Evolutionary conservation across 169 alveolate species (phyloP), one percentile per base, ranked within the genome.

Genomic region (Cryptosporidium andersoni): DNA sequence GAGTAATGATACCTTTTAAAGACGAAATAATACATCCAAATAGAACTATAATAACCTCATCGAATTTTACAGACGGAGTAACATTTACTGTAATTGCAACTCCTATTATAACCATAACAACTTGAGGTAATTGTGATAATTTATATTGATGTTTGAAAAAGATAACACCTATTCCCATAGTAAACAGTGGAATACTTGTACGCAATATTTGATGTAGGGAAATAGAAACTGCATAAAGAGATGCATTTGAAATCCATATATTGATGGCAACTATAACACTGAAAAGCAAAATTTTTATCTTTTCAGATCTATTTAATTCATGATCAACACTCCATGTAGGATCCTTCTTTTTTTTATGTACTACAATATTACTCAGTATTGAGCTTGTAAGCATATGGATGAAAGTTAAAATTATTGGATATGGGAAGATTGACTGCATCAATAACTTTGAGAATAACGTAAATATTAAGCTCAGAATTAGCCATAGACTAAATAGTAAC

Each of bases 51-150:
- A 53, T 62, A 16, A 81, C 37, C 0, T 82, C 89, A 42, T 66
- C 51, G 16, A 81, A 25, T 25, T 56, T 58, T 7, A 81, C 40
- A 12, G 64, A 65, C 3, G 81, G 81, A 8, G 81, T 66, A 2
- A 66, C 82, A 36, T 65, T 51, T 49, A 81, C 81, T 3, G 89
- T 81, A 45, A 58, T 45, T 2, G 89, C 82, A 25, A 81, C 89
- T 49, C 89, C 89, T n/a, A 81, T 36, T 8, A 64, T 64, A 14
- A 81, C 89, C 65, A 64, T 37, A 5, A 81, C 43, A 0, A 81
- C 68, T 16, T 81, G 56, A n/a, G 82, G 89, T 11, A 81, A 45
- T 36, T 66, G 82, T 6, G n/a, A n/a, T 16, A 64, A 34, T 12
- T 64, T 60, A 52, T 81, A 81, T 4, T 63, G 48, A 14, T 63